A percentile compares a stretch with the other conserved stretches of the same genome.
phyloP scores from a whole-genome alignment of 495 filamentous ascomycete genomes.

The Xylaria nigripes region DNA sequence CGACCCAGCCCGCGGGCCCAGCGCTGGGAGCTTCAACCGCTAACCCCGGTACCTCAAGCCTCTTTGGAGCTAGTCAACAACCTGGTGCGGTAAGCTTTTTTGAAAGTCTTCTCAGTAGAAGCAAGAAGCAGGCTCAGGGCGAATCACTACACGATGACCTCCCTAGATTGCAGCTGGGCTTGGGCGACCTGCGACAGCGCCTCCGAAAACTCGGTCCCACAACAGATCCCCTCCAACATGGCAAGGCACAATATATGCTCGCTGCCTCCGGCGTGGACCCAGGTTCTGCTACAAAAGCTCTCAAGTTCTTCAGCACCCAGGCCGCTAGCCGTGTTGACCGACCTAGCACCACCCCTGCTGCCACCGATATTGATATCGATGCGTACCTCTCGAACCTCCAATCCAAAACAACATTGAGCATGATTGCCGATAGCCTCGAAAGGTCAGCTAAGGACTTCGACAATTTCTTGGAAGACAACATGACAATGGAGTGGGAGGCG shows the following conservation, averaged over 20 bases:
- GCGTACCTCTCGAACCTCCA: slow-evolving; percentile 75
- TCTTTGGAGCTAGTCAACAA: slow-evolving; percentile 16
- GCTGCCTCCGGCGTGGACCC: slow-evolving; percentile 82
- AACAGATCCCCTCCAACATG: slow-evolving; percentile 41
- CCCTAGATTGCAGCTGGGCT: slow-evolving; percentile 68
- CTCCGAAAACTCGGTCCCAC: slow-evolving; percentile 65
- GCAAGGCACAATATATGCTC: slow-evolving; percentile 78
- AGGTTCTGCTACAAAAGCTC: slow-evolving; percentile 66
- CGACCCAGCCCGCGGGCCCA: slow-evolving; percentile 9
- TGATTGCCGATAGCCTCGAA: slow-evolving; percentile 81
- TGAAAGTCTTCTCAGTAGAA: slow-evolving; percentile 75
- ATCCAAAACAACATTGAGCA: slow-evolving; percentile 80
- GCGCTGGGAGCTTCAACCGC: slow-evolving; percentile 8
- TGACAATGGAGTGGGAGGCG: slow-evolving; percentile 90
- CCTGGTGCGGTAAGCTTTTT: slow-evolving; percentile 51
- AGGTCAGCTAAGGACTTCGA: slow-evolving; percentile 87
- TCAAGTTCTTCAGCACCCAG: slow-evolving; percentile 49
- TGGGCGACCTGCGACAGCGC: slow-evolving; percentile 79
- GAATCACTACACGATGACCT: slow-evolving; percentile 48
- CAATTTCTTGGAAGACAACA: slow-evolving; percentile 82
- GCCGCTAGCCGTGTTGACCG: slow-evolving; percentile 26
- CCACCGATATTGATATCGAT: slow-evolving; percentile 67
- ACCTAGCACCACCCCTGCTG: slow-evolving; percentile 16
- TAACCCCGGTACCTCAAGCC: slow-evolving; percentile 8
- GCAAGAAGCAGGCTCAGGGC: slow-evolving; percentile 53